These are phyloP conservation scores for Silene vulgaris DNA, from an alignment of 179 eudicot species.

Conservation along the genomic window DNA sequence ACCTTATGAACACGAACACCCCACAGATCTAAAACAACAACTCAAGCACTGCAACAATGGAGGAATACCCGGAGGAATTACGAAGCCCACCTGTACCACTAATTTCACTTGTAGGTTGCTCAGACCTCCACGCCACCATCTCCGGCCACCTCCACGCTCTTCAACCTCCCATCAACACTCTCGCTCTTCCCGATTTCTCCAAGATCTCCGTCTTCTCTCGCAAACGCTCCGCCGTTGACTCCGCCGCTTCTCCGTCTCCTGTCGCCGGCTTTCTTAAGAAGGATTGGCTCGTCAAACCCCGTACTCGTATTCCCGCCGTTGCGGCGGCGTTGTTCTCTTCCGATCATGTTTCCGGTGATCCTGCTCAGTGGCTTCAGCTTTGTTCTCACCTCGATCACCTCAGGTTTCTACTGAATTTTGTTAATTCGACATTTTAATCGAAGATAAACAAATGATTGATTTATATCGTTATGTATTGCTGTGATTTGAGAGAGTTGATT, in stretches of 20 bases:
- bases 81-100: conserved; percentile 85
- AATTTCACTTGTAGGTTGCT: conserved; percentile 54
- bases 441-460: no score
- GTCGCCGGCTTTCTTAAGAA: conserved; percentile 45
- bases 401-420: conserved; percentile 35
- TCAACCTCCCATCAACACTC: conserved; percentile 77
- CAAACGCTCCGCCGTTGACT: conserved; percentile 13
- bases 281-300: conserved; percentile 83
- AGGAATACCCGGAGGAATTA: conserved; percentile 82
- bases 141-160: conserved; percentile 67
- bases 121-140: conserved; percentile 66
- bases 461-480: neutral
- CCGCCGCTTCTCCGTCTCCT: neutral
- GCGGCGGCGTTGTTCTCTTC: conserved; percentile 61
- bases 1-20: neutral
- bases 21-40: neutral
- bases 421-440: no score
- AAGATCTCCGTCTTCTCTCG: conserved; percentile 52
- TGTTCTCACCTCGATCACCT: conserved; percentile 74
- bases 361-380: conserved; percentile 82
- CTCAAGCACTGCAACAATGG: conserved; percentile 38
- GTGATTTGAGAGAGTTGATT: neutral
- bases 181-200: conserved; percentile 83
- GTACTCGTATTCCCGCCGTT: conserved; percentile 75
- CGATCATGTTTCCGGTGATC: conserved; percentile 67